phyloP scores from a whole-genome alignment of 768 basidiomycete genomes.

The Suillus lakei region DNA sequence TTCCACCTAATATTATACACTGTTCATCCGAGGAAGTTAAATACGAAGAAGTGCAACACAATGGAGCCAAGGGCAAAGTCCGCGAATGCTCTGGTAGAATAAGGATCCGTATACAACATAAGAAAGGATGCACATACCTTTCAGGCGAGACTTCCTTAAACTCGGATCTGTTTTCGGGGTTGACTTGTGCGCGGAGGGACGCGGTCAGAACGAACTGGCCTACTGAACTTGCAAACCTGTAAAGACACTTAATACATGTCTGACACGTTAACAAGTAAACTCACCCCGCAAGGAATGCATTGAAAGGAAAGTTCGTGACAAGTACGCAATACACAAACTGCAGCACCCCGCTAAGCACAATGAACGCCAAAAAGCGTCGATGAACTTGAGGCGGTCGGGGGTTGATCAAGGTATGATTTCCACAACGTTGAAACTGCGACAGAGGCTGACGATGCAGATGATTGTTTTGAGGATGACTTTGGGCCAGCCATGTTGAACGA shows the following conservation, averaged over 20 bases:
- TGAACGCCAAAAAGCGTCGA: constrained; percentile 93
- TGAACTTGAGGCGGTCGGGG: constrained; percentile 85
- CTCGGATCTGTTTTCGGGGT: constrained; percentile 78
- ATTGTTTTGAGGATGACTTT: constrained; percentile 32
- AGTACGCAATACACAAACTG: constrained; percentile 94
- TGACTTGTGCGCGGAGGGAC: constrained; percentile 89
- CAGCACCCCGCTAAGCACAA: constrained; percentile 86
- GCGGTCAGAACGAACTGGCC: constrained; percentile 98
- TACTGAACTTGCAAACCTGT: constrained; percentile 88
- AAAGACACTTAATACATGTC: background rate
- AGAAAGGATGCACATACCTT: constrained; percentile 56
- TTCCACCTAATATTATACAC: constrained; percentile 3
- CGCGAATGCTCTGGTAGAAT: constrained; percentile 81
- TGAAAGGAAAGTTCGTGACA: constrained; percentile 94
- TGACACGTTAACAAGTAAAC: constrained; percentile 30
- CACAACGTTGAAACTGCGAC: constrained; percentile 61
- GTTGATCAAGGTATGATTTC: constrained; percentile 82
- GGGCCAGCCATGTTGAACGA: constrained; percentile 40
- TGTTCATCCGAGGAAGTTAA: constrained; percentile 92
- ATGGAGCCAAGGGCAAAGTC: constrained; percentile 96
- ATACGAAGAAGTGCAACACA: constrained; percentile 97
- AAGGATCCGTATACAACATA: background rate
- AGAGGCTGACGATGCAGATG: constrained; percentile 22
- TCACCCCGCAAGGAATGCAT: constrained; percentile 95
- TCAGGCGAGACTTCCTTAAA: constrained; percentile 96